Percentiles rank a stretch among this genome's conserved stretches.
Conservation (phyloP, 2,329 filamentous ascomycete genomes). For the Clonostachys sp. region DNA sequence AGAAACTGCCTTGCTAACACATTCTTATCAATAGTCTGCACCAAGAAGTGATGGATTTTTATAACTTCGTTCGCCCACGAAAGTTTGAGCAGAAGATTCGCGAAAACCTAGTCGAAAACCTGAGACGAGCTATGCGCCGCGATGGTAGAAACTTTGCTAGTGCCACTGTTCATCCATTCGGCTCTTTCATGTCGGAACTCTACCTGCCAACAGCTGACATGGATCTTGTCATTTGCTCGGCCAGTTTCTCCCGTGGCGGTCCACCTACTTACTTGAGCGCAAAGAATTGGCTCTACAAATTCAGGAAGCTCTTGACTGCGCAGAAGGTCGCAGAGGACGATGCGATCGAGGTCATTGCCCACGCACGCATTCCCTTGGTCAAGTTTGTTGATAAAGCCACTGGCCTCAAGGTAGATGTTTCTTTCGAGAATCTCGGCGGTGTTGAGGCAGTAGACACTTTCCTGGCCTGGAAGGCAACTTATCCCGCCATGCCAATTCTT, state of each 20-base stretch:
- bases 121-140: conserved; percentile 54
- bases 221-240: conserved; percentile 77
- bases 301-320: conserved; percentile 54
- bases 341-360: conserved; percentile 63
- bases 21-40: conserved; percentile 56
- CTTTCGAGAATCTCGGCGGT: conserved; percentile 87
- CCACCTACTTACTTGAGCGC: conserved; percentile 39
- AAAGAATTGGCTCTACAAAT: conserved; percentile 55
- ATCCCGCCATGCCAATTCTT: conserved; percentile 80
- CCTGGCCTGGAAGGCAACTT: conserved; percentile 70
- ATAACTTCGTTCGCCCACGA: conserved; percentile 74
- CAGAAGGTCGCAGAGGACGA: conserved; percentile 51
- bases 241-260: conserved; percentile 49
- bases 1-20: neutral
- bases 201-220: conserved; percentile 77
- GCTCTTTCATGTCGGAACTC: conserved; percentile 86
- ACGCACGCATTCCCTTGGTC: conserved; percentile 83
- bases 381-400: conserved; percentile 82
- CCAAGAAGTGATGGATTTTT: conserved; percentile 87
- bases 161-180: conserved; percentile 70
- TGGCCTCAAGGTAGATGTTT: conserved; percentile 82
- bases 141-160: conserved; percentile 45
- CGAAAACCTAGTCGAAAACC: conserved; percentile 63
- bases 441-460: conserved; percentile 79
- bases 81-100: conserved; percentile 75